phyloP scores from a whole-genome alignment of 306 rosid species.

The Quercus bicolor region DNA sequence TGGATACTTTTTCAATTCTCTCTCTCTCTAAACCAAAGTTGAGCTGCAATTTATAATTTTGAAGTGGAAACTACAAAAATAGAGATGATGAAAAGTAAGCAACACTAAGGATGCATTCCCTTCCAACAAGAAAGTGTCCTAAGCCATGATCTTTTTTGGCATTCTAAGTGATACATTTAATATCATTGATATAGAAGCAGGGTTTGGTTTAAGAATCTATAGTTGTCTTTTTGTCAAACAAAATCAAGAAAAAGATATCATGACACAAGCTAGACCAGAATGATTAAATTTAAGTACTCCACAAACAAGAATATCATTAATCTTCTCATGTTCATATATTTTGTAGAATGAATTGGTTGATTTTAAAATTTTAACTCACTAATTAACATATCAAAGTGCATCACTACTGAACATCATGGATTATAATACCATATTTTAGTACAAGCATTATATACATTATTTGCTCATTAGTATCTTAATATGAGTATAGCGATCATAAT shows the following conservation, averaged over 20 bases:
- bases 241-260: no score
- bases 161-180: neutral
- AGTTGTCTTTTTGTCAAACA: no score
- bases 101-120: conserved; percentile 1
- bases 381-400: no score
- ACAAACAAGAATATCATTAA: no score
- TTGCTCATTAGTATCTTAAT: conserved; percentile 21
- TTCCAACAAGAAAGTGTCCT: neutral
- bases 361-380: no score
- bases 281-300: no score
- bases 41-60: conserved; percentile 17
- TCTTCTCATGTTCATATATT: no score
- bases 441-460: neutral
- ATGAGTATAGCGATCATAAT: conserved; percentile 37
- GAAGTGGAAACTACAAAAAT: conserved; percentile 15
- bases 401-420: neutral
- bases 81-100: conserved; percentile 19
- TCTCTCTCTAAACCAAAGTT: conserved; percentile 1
- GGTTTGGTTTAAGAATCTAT: no score
- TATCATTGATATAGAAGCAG: no score
- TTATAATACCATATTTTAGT: neutral
- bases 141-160: neutral
- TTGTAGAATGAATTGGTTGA: no score
- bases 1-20: conserved; percentile 17
- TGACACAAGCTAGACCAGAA: no score